Conservation (phyloP, 345 rosid species). For the Eucalyptus coolabah region DNA sequence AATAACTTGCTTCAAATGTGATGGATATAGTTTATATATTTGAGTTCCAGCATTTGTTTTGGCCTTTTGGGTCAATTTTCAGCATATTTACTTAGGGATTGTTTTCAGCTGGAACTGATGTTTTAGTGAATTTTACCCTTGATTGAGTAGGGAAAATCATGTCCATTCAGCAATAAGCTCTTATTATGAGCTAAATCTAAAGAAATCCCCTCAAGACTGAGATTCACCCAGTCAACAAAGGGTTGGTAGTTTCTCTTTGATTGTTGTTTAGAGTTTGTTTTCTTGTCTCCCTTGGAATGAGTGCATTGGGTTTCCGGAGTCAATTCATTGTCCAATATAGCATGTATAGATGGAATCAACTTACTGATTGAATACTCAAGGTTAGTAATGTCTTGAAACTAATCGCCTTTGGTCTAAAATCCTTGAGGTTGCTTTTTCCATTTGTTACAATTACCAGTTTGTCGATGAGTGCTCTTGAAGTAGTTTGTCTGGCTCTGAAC, state of each 20-base stretch:
- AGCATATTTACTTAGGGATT: neutral
- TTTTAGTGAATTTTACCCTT: neutral
- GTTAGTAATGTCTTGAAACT: neutral
- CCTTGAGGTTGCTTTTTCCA: neutral
- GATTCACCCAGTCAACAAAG: neutral
- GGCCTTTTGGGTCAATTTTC: neutral
- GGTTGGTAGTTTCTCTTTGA: neutral
- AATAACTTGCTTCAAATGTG: neutral
- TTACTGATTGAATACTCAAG: neutral
- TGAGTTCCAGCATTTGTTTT: neutral
- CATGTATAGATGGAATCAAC: neutral
- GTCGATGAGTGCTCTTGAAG: neutral
- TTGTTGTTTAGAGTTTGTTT: neutral
- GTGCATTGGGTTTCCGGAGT: neutral
- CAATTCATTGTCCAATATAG: neutral
- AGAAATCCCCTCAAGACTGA: neutral
- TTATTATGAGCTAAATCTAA: neutral
- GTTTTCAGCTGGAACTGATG: neutral
- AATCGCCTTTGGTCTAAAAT: neutral
- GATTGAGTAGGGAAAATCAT: neutral
- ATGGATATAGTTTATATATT: neutral
- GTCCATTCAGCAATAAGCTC: neutral
- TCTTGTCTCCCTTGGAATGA: neutral
- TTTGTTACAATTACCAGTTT: neutral
- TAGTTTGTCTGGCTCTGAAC: neutral